These are phyloP conservation scores for Saitozyma podzolica DNA, from an alignment of 768 basidiomycete genomes.

Conservation along the genomic window DNA sequence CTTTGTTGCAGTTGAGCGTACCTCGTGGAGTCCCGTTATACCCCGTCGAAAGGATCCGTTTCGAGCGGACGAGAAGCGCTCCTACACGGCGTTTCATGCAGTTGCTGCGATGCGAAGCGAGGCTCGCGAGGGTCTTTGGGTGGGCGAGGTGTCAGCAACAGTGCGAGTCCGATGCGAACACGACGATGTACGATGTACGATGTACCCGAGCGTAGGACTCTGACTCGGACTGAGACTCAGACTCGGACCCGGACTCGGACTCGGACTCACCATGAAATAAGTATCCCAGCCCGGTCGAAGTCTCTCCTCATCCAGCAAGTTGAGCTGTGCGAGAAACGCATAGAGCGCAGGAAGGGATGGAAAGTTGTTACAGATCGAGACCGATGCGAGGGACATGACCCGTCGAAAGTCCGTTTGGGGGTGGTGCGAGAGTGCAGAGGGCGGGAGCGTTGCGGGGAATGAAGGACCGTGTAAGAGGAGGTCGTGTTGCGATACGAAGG, in stretches of 20 bases:
- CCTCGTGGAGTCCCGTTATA: slow-evolving; percentile 97
- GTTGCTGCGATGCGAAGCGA: slow-evolving; percentile 80
- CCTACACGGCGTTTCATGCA: slow-evolving; percentile 98
- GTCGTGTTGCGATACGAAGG: slow-evolving; percentile 76
- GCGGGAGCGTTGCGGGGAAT: slow-evolving; percentile 7
- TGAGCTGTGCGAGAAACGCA: slow-evolving; percentile 65
- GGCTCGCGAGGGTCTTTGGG: slow-evolving; percentile 75
- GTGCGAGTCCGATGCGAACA: neutral
- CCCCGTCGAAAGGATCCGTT: slow-evolving; percentile 56
- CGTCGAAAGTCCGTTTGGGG: slow-evolving; percentile 36
- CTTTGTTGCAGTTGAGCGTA: slow-evolving; percentile 82
- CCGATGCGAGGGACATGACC: slow-evolving; percentile 39
- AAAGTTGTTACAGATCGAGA: slow-evolving; percentile 51
- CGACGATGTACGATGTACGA: neutral
- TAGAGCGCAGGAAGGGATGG: slow-evolving; percentile 55
- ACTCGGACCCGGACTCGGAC: neutral
- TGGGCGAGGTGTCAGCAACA: neutral
- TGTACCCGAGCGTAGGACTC: no score
- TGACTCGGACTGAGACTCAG: no score
- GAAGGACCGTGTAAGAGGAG: slow-evolving; percentile 52
- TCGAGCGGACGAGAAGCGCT: slow-evolving; percentile 78
- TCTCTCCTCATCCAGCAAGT: slow-evolving; percentile 71
- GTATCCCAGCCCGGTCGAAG: slow-evolving; percentile 89
- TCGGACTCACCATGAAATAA: slow-evolving; percentile 82
- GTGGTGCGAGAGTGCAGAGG: slow-evolving; percentile 21